These are phyloP conservation scores for Arachnomyces sp. DNA, from an alignment of 2,329 filamentous ascomycete species.

Conservation along the genomic window DNA sequence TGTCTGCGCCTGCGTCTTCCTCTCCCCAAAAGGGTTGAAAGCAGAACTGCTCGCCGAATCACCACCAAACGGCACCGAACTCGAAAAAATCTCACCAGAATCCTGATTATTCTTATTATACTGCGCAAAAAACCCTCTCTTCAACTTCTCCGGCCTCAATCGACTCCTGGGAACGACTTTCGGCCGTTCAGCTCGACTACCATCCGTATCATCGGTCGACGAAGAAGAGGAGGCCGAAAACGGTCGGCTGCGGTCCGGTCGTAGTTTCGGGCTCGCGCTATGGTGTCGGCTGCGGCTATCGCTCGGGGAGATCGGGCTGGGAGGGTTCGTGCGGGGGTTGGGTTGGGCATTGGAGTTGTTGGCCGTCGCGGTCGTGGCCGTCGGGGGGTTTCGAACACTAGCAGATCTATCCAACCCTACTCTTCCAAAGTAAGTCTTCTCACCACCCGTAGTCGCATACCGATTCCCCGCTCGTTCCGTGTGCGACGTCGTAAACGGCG, in stretches of 20 bases:
- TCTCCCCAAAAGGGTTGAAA: too few species aligned
- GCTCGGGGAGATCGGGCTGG: slow-evolving; percentile 25
- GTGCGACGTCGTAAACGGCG: slow-evolving; percentile 23
- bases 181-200: slow-evolving; percentile 24
- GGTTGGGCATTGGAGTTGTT: slow-evolving; percentile 30
- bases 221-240: slow-evolving; percentile 31
- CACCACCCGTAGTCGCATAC: slow-evolving; percentile 48
- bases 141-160: slow-evolving; percentile 20
- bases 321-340: slow-evolving; percentile 28
- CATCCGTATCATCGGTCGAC: slow-evolving; percentile 32
- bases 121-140: slow-evolving; percentile 20
- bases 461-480: slow-evolving; percentile 46
- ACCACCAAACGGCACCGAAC: slow-evolving; percentile 1
- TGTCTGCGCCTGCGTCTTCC: too few species aligned
- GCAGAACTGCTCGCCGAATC: too few species aligned
- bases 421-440: slow-evolving; percentile 50
- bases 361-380: too few species aligned
- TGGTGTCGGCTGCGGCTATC: slow-evolving; percentile 27
- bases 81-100: slow-evolving; percentile 26
- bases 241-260: slow-evolving; percentile 23
- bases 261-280: slow-evolving; percentile 38
- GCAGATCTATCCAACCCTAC: slow-evolving; percentile 46
- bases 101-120: slow-evolving; percentile 16
- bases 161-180: slow-evolving; percentile 37
- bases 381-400: slow-evolving; percentile 47